Evolutionary conservation across 768 basidiomycete genomes (phyloP), one percentile per base, ranked within the genome.

Genomic region (Chiua virens): DNA sequence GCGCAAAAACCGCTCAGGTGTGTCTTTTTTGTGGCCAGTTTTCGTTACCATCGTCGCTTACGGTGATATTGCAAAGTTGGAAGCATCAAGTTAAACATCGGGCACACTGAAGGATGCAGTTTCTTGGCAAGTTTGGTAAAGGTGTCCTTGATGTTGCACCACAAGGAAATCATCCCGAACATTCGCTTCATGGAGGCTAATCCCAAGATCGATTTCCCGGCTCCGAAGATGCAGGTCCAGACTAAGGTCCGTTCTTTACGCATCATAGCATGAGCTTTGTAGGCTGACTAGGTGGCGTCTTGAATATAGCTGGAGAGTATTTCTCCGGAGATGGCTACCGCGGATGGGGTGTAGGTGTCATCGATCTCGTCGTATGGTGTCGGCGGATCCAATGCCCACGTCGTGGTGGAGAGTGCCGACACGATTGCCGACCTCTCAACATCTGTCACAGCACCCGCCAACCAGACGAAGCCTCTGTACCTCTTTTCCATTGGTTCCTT

Each of bases 101-200:
- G 64, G 0, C 62, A 66, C 49, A 45, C 62, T 1, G 68, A 57
- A 52, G 67, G 61, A 50, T 70, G 61, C 53, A 66, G 57, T 25
- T 71, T 71, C 59, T 49, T 71, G 17, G 69, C 67, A 4, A 71
- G 71, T 59, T 50, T 71, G 32, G 59, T 69, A 25, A 70, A 71
- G 50, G 66, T 70, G 3, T 59, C 63, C 41, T 32, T 70, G 58
- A 69, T 71, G 64, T 35, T 65, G 42, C 64, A 66, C 34, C 52
- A 66, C 52, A 65, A 65, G 28, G 64, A 65, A 38, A 53, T 65
- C 32, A 59, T 65, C 20, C 61, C 64, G 5, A 65, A 65, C 45
- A 63, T 65, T 18, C 64, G 61, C 21, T 65, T 66, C 52, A 53
- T 22, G 3, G 61, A 63, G 49, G 64, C 64, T 8, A 65, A 65